Percentiles rank a stretch among this genome's conserved stretches.
Conservation (phyloP, 345 rosid genomes). For the Hypericum perforatum region DNA sequence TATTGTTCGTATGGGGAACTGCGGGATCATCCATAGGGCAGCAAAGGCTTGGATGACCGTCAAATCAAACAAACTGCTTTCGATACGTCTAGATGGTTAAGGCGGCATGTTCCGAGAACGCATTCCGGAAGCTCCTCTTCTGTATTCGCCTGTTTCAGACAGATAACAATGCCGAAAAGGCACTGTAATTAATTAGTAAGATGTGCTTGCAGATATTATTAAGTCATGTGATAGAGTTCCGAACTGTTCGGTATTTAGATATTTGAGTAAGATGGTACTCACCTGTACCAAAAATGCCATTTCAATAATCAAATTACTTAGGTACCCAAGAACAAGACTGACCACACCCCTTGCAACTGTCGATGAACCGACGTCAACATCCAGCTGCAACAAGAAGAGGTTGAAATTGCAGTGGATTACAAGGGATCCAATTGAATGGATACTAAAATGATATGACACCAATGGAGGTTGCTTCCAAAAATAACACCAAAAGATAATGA, state of each 20-base stretch:
- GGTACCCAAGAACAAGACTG: slow-evolving; percentile 73
- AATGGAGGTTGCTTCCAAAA: too few relatives aligned
- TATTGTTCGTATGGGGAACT: too few relatives aligned
- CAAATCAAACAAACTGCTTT: slow-evolving; percentile 38
- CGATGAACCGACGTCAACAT: slow-evolving; percentile 80
- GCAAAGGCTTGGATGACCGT: slow-evolving; percentile 6
- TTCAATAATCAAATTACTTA: slow-evolving; percentile 75
- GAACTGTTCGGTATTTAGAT: too few relatives aligned
- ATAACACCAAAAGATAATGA: too few relatives aligned
- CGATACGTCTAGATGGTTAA: slow-evolving; percentile 51
- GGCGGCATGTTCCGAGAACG: slow-evolving; percentile 76
- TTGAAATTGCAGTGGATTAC: too few relatives aligned
- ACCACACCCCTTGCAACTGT: slow-evolving; percentile 80
- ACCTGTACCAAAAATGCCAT: slow-evolving; percentile 94
- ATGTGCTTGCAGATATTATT: too few relatives aligned
- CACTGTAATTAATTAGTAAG: background rate
- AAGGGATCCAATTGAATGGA: too few relatives aligned
- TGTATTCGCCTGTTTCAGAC: slow-evolving; percentile 53
- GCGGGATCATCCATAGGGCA: too few relatives aligned
- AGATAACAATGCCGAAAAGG: too few relatives aligned
- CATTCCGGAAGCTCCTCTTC: slow-evolving; percentile 84
- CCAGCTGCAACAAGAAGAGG: slow-evolving; percentile 34
- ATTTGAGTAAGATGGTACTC: background rate
- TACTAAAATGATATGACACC: too few relatives aligned
- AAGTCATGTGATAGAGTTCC: too few relatives aligned